A percentile compares a stretch with the other conserved stretches of the same genome.
Evolutionary conservation across 2,329 filamentous ascomycete species (phyloP).

Genomic region (Aspergillus sp.): DNA sequence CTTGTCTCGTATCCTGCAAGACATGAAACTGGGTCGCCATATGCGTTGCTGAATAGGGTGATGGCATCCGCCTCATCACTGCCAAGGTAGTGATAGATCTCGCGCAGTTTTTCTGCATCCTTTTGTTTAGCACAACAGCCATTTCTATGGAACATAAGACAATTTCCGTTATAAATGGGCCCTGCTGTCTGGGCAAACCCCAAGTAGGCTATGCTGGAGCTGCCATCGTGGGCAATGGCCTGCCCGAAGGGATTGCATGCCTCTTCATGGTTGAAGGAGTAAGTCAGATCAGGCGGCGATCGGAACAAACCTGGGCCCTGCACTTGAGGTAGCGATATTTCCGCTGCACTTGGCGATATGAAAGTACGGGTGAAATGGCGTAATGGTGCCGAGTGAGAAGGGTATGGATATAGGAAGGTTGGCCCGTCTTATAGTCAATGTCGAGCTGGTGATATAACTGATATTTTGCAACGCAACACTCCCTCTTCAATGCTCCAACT

Average conservation of each 20-base stretch:
- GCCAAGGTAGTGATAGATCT: too few species aligned
- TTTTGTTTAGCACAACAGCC: too few species aligned
- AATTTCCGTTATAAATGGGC: slow-evolving; percentile 54
- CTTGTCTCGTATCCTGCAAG: too few species aligned
- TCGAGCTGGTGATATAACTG: too few species aligned
- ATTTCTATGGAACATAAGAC: too few species aligned
- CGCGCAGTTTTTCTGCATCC: too few species aligned
- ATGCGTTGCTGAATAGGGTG: too few species aligned
- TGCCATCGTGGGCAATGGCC: slow-evolving; percentile 29
- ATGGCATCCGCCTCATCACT: too few species aligned
- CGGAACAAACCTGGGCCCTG: slow-evolving; percentile 38
- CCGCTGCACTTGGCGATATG: background rate
- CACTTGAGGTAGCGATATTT: background rate
- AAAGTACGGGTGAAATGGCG: background rate
- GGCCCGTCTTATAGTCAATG: too few species aligned
- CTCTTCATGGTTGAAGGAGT: slow-evolving; percentile 42
- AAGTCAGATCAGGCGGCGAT: slow-evolving; percentile 40
- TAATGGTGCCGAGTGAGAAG: background rate
- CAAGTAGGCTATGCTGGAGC: slow-evolving; percentile 41
- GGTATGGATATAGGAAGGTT: background rate
- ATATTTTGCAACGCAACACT: too few species aligned
- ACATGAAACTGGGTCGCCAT: too few species aligned
- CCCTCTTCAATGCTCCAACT: too few species aligned
- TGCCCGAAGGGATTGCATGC: slow-evolving; percentile 35
- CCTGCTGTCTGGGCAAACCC: slow-evolving; percentile 62